phyloP scores from a whole-genome alignment of 352 stramenopile species.

The Saprolegnia diclina region DNA sequence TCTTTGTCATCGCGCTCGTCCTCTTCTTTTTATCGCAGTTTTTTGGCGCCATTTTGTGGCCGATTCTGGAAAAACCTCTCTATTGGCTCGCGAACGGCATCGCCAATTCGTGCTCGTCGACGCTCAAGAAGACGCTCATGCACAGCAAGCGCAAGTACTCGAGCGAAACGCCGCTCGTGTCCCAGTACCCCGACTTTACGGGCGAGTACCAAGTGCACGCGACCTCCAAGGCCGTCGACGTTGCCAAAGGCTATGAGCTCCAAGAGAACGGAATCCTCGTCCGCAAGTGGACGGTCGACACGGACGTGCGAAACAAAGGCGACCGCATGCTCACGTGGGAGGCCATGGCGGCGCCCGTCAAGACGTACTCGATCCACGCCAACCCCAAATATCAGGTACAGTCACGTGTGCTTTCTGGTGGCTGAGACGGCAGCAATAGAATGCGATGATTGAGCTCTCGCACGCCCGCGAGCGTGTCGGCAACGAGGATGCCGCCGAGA shows the following conservation, averaged over 20 bases:
- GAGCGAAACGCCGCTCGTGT: slow-evolving; percentile 31
- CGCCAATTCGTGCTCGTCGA: slow-evolving; percentile 42
- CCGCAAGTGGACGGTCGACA: slow-evolving; percentile 58
- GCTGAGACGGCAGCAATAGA: neutral
- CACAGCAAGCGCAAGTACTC: slow-evolving; percentile 22
- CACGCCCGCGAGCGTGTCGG: slow-evolving; percentile 5
- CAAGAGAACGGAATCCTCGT: slow-evolving; percentile 48
- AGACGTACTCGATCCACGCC: slow-evolving; percentile 63
- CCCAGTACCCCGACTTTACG: slow-evolving; percentile 35
- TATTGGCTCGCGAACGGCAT: slow-evolving; percentile 58
- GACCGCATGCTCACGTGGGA: slow-evolving; percentile 70
- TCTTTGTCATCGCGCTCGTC: slow-evolving; percentile 45
- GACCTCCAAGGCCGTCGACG: slow-evolving; percentile 33
- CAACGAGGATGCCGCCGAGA: neutral
- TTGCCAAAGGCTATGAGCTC: slow-evolving; percentile 50
- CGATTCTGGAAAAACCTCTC: slow-evolving; percentile 34
- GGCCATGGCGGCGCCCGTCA: slow-evolving; percentile 61
- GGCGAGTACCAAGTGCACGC: slow-evolving; percentile 21
- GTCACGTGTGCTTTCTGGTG: neutral
- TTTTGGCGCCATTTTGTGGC: slow-evolving; percentile 45
- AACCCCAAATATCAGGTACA: slow-evolving; percentile 51
- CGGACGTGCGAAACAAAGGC: slow-evolving; percentile 37
- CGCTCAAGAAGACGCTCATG: slow-evolving; percentile 42
- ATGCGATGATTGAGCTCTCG: slow-evolving; percentile 15
- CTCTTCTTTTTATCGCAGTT: slow-evolving; percentile 56